A percentile compares a stretch with the other conserved stretches of the same genome.
These are phyloP conservation scores for Tetramitus jugosus DNA, from an alignment of 208 protist genomes.

Conservation along the genomic window DNA sequence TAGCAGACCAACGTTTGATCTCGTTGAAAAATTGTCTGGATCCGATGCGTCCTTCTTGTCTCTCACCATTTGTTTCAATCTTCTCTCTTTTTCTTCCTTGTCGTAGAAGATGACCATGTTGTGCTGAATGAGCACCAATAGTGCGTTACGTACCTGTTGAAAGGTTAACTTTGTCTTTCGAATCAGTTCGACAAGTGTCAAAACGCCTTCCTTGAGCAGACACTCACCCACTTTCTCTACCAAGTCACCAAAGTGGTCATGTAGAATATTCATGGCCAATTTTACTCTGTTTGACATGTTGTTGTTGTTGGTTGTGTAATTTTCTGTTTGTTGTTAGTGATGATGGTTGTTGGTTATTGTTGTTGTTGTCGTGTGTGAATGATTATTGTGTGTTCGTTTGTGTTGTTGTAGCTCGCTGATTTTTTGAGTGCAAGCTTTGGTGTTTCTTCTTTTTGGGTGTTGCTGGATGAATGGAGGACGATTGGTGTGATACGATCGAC, in stretches of 20 bases:
- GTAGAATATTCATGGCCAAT: not conserved
- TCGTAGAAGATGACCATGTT: conserved; percentile 1
- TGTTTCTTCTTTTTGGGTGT: no score
- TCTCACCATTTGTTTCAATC: not conserved
- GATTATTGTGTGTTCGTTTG: no score
- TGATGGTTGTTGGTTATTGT: no score
- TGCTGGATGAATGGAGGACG: no score
- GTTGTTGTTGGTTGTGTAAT: no score
- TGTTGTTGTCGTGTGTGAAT: no score
- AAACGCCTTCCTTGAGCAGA: not conserved
- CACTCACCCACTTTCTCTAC: not conserved
- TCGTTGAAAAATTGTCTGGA: not conserved
- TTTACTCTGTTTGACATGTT: not conserved
- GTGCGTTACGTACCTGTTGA: not conserved
- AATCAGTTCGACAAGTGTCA: not conserved
- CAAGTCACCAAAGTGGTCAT: not conserved
- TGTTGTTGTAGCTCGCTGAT: no score
- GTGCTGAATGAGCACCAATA: conserved; percentile 17
- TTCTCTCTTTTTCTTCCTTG: not conserved
- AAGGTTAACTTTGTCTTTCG: not conserved
- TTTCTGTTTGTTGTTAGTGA: no score
- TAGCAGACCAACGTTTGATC: not conserved
- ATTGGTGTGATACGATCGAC: no score
- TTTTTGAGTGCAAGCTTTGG: no score
- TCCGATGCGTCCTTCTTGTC: not conserved